phyloP scores from a whole-genome alignment of 768 basidiomycete species.

The Mycena metata region DNA sequence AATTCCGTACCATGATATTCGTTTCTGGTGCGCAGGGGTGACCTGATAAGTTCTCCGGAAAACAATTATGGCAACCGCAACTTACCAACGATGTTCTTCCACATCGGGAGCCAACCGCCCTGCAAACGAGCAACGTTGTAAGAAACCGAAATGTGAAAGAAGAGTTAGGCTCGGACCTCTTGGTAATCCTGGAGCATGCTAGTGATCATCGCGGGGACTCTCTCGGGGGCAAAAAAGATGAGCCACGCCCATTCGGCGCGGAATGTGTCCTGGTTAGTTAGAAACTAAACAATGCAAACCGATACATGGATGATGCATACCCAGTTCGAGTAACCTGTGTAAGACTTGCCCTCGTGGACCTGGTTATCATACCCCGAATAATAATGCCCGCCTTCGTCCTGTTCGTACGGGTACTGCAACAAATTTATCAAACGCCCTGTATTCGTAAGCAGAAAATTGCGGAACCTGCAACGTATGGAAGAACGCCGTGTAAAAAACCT shows the following conservation, averaged over 20 bases:
- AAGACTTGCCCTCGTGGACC: slow-evolving; percentile 76
- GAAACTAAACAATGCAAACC: no score
- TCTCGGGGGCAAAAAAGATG: slow-evolving; percentile 81
- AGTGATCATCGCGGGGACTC: slow-evolving; percentile 79
- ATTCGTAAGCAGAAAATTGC: not conserved
- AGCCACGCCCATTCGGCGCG: slow-evolving; percentile 86
- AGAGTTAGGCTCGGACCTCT: slow-evolving; percentile 59
- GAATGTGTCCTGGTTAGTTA: slow-evolving; percentile 76
- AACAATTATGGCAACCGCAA: no score
- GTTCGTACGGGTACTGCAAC: slow-evolving; percentile 81
- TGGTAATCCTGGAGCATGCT: slow-evolving; percentile 87
- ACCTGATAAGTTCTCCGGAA: no score
- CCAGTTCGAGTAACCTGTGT: slow-evolving; percentile 88
- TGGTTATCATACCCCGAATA: slow-evolving; percentile 83
- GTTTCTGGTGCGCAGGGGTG: slow-evolving; percentile 61
- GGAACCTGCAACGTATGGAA: slow-evolving; percentile 47
- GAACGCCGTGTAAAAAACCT: slow-evolving; percentile 59
- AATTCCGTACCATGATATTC: slow-evolving; percentile 82
- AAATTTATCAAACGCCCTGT: no score
- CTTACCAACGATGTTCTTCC: slow-evolving; percentile 85
- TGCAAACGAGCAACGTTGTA: slow-evolving; percentile 38
- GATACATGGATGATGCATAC: no score
- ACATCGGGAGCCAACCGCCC: slow-evolving; percentile 92
- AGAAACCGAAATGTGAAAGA: not conserved
- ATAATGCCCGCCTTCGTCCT: slow-evolving; percentile 74